phyloP scores from a whole-genome alignment of 2,329 filamentous ascomycete species.

The Colletotrichum lini region DNA sequence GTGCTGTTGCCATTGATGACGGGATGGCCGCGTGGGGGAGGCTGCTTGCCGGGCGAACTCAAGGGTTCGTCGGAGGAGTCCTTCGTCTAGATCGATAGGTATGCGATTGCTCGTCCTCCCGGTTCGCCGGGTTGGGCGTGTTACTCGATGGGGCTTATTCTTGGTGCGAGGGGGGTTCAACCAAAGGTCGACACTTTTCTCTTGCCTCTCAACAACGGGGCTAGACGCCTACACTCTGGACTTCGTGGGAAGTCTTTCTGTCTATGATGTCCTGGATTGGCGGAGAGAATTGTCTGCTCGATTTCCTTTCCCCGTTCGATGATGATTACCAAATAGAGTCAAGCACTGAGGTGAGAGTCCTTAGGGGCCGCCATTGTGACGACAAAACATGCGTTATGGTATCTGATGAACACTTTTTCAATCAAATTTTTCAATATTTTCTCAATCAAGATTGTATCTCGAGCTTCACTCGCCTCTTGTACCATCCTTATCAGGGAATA shows the following conservation, averaged over 20 bases:
- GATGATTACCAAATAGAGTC: conserved; percentile 98
- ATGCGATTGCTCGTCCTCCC: conserved; percentile 89
- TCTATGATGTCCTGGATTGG: conserved; percentile 45
- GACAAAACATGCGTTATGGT: conserved; percentile 61
- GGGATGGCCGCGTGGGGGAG: conserved; percentile 46
- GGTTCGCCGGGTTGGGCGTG: conserved; percentile 58
- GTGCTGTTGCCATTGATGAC: conserved; percentile 46
- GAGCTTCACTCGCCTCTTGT: conserved; percentile 19
- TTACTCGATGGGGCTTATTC: conserved; percentile 99
- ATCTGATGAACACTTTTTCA: conserved; percentile 58
- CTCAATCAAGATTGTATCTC: background rate
- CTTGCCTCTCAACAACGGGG: conserved; percentile 19
- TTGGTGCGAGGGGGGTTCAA: conserved; percentile 90
- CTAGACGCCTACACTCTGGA: conserved; percentile 52
- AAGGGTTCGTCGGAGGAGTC: conserved; percentile 65
- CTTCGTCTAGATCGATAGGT: conserved; percentile 97
- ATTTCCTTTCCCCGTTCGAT: conserved; percentile 55
- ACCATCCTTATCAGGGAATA: background rate
- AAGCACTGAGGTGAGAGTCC: conserved; percentile 84
- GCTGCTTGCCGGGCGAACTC: conserved; percentile 47
- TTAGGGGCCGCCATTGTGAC: conserved; percentile 45
- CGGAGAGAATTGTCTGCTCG: conserved; percentile 34
- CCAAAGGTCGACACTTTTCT: conserved; percentile 48
- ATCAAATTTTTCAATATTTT: conserved; percentile 29
- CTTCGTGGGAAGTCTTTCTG: conserved; percentile 60